Percentiles rank a stretch among this genome's conserved stretches.
phyloP scores from a whole-genome alignment of 345 rosid genomes.

The Hibiscus tridactylites region DNA sequence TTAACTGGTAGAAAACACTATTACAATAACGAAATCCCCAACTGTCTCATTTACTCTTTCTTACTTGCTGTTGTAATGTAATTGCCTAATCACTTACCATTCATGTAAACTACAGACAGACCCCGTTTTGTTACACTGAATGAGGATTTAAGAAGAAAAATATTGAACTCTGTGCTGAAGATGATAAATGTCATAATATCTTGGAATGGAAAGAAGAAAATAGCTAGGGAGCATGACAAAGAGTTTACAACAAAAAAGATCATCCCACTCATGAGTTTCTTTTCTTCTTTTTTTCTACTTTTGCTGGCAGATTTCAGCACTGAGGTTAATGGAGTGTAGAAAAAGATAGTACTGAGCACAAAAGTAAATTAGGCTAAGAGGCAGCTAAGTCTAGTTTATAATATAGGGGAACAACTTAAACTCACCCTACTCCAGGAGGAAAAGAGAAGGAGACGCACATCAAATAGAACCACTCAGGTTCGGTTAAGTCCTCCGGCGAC shows the following conservation, averaged over 20 bases:
- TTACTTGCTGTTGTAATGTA: too few species aligned
- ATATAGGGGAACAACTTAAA: conserved; percentile 18
- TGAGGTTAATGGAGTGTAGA: neutral
- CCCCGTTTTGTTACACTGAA: neutral
- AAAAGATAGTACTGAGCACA: neutral
- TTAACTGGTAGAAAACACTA: too few species aligned
- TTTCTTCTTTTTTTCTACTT: conserved; percentile 9
- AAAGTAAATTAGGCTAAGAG: neutral
- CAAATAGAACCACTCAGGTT: conserved; percentile 93
- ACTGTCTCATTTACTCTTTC: too few species aligned
- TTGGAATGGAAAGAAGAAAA: conserved; percentile 10
- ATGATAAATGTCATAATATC: conserved; percentile 12
- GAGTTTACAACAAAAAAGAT: conserved; percentile 16
- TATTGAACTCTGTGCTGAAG: neutral
- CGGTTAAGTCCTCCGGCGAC: conserved; percentile 94
- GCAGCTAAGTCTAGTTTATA: neutral
- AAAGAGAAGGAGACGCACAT: conserved; percentile 98
- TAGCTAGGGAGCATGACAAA: conserved; percentile 16
- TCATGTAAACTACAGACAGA: neutral
- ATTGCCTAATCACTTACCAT: too few species aligned
- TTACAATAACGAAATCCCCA: neutral
- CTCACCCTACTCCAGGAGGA: conserved; percentile 76
- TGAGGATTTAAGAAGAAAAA: neutral
- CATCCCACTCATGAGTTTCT: neutral
- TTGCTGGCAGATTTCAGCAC: conserved; percentile 14